Evolutionary conservation across 495 filamentous ascomycete species (phyloP).

Genomic region (Cercophora scortea): DNA sequence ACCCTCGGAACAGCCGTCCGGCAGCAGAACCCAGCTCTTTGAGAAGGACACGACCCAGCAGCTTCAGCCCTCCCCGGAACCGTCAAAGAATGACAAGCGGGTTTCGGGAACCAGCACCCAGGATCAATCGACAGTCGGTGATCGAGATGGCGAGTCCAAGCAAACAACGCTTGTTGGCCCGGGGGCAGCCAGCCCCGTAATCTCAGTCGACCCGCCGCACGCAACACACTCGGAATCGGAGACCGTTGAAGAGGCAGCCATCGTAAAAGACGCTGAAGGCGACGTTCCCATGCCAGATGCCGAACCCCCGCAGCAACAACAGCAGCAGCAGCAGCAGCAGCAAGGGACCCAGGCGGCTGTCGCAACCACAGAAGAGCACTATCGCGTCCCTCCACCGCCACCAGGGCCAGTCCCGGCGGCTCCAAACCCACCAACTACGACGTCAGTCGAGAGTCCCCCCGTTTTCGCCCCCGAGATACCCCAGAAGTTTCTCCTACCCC

Average conservation of each 20-base stretch:
- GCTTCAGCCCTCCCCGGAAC: constrained; percentile 21
- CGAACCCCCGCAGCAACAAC: constrained; percentile 17
- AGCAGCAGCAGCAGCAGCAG: constrained; percentile 7
- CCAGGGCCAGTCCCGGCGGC: constrained; percentile 35
- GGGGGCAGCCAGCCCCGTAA: constrained; percentile 28
- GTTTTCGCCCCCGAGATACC: constrained; percentile 30
- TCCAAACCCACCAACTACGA: constrained; percentile 16
- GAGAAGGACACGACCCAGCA: constrained; percentile 35
- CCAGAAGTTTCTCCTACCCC: constrained; percentile 70
- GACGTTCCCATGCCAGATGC: constrained; percentile 60
- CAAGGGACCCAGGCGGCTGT: neutral
- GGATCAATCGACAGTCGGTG: constrained; percentile 35
- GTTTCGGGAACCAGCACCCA: constrained; percentile 34
- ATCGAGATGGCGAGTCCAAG: constrained; percentile 38
- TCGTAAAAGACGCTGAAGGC: constrained; percentile 40
- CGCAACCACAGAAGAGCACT: constrained; percentile 22
- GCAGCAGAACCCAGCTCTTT: constrained; percentile 38
- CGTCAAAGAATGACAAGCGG: constrained; percentile 30
- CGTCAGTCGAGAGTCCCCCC: constrained; percentile 20
- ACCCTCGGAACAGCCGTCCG: constrained; percentile 45
- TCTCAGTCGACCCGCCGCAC: constrained; percentile 37
- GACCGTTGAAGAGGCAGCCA: constrained; percentile 17
- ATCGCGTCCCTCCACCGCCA: constrained; percentile 55
- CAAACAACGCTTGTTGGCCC: constrained; percentile 34
- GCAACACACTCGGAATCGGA: constrained; percentile 11